These are phyloP conservation scores for Neurospora sp. DNA, from an alignment of 495 filamentous ascomycete species.

Conservation along the genomic window DNA sequence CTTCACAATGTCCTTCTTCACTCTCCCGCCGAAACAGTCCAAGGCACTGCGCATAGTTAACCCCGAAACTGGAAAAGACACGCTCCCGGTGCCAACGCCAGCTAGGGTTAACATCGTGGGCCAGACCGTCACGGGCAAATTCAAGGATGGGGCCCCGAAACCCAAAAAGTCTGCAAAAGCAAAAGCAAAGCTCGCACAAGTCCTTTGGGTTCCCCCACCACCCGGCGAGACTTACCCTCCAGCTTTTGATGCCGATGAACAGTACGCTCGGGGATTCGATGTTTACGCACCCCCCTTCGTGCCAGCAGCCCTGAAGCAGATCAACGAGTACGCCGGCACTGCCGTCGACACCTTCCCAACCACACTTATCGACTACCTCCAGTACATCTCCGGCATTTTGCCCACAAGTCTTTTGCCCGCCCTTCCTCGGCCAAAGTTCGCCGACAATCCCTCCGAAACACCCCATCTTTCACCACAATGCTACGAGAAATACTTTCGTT, in stretches of 20 bases:
- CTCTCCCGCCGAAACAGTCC: not conserved
- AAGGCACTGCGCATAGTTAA: not conserved
- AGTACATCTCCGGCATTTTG: not conserved
- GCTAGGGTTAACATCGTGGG: not conserved
- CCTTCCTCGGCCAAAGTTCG: not conserved
- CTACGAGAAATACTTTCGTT: conserved; percentile 13
- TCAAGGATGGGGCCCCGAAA: not conserved
- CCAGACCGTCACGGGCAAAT: not conserved
- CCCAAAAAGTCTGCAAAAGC: not conserved
- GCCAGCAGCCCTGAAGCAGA: conserved; percentile 15
- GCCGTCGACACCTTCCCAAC: conserved; percentile 6
- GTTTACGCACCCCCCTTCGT: conserved; percentile 27
- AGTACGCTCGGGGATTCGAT: conserved; percentile 16
- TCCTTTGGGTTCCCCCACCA: not conserved
- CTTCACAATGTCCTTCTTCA: not conserved
- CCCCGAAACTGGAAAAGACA: not conserved
- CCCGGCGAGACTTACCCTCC: not conserved
- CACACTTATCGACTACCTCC: conserved; percentile 1
- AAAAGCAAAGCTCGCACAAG: not conserved
- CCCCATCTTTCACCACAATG: not conserved
- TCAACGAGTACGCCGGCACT: conserved; percentile 16
- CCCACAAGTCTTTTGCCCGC: not conserved
- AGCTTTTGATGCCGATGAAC: not conserved
- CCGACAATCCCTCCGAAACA: not conserved
- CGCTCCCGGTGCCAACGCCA: not conserved